Evolutionary conservation across 768 basidiomycete species (phyloP), one percentile per base, ranked within the genome.

Genomic region (Cyathus striatus): DNA sequence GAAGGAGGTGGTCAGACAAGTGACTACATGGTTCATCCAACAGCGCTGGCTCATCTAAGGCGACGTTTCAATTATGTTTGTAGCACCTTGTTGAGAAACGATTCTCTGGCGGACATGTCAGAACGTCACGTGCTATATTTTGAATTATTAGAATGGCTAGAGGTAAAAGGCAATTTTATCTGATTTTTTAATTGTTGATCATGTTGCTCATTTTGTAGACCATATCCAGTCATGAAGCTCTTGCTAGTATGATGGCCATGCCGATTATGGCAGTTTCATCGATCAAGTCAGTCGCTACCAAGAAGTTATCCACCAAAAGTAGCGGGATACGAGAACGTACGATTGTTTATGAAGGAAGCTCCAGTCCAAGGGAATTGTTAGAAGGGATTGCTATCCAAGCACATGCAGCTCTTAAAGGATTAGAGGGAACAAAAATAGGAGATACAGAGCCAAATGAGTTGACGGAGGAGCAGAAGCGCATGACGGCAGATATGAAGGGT

Each of bases 171-270:
- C 26, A 37, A n/a, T 20, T n/a, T 21, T 4, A 23, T 42, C 13
- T 27, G 21, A 20, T 18, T 36, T 23, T 45, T 38, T 39, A 17
- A 38, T 32, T 32, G 12, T 42, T 46, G 37, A 41, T 51, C 44
- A 47, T 42, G 13, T 37, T 23, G 20, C 35, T 27, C 32, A 18
- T 42, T 27, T 38, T 47, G 14, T 43, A 96, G 93, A 91, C 89
- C 1, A 86, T 97, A 36, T 94, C 92, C 5, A 84, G 83, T 51
- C 93, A 96, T 49, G 94, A 95, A 69, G 86, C 90, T 4, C 65
- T 96, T 30, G 90, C 90, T 13, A 90, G 87, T 47, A 93, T 94
- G 86, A 90, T 95, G 81, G 91, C 90, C 1, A 95, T 94, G 90
- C 91, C 92, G 5, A 90, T 90, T 57, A 93, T 93, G 91, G 81